A percentile compares a stretch with the other conserved stretches of the same genome.
phyloP scores from a whole-genome alignment of 495 filamentous ascomycete species.

The Neurospora sp. region DNA sequence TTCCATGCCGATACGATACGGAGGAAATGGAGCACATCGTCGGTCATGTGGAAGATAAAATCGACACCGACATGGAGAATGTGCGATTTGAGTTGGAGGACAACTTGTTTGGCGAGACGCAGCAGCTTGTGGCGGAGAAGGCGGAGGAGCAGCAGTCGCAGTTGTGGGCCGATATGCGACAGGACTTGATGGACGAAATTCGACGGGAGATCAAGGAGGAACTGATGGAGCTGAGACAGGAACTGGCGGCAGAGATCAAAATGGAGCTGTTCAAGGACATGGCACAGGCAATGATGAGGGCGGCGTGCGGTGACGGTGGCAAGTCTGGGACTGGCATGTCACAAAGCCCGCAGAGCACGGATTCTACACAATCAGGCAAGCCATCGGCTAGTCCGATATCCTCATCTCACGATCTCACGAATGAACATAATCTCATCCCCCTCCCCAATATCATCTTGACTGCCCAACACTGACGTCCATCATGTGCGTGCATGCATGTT shows the following conservation, averaged over 20 bases:
- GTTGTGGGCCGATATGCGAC: neutral
- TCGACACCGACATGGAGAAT: neutral
- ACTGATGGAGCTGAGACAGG: neutral
- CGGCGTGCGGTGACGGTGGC: neutral
- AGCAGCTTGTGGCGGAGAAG: neutral
- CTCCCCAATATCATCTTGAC: neutral
- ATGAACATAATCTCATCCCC: neutral
- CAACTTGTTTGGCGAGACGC: neutral
- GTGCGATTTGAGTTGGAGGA: conserved; percentile 1
- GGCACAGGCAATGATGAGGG: conserved; percentile 7
- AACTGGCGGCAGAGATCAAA: conserved; percentile 2
- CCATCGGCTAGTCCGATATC: neutral
- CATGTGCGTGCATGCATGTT: neutral
- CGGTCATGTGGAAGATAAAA: neutral
- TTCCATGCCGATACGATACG: neutral
- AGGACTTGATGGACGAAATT: conserved; percentile 1
- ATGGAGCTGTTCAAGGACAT: conserved; percentile 2
- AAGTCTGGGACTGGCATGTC: neutral
- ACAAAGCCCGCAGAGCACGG: neutral
- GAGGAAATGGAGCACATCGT: conserved; percentile 1
- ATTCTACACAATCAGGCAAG: neutral
- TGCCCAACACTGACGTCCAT: neutral
- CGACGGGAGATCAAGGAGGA: neutral
- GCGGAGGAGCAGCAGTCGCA: neutral
- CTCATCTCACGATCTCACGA: neutral